Percentiles rank a stretch among this genome's conserved stretches.
These are phyloP conservation scores for Apium graveolens DNA, from an alignment of 129 eudicot genomes.

Conservation along the genomic window DNA sequence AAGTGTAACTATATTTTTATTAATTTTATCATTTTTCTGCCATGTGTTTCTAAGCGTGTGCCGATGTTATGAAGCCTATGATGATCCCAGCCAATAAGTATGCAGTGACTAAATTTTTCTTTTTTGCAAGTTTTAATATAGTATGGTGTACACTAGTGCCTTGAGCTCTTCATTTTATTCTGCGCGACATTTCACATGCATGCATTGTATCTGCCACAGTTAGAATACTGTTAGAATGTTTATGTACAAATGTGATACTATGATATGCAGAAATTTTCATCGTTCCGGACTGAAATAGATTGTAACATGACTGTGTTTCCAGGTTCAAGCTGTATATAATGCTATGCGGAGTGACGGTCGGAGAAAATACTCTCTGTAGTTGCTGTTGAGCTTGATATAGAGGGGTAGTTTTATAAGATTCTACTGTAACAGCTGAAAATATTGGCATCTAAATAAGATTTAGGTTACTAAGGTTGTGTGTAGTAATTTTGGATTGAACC, in stretches of 20 bases:
- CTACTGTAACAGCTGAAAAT: not conserved
- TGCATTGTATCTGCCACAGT: not conserved
- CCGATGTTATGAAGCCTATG: not conserved
- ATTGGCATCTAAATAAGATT: not conserved
- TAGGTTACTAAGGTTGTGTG: not conserved
- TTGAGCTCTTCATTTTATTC: not conserved
- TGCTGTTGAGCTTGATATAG: not conserved
- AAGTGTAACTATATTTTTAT: no score
- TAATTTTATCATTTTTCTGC: not conserved
- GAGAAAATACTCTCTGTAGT: conserved; percentile 70
- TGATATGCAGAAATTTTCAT: not conserved
- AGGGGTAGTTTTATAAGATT: not conserved
- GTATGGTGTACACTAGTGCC: not conserved
- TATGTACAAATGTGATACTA: not conserved
- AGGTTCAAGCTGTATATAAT: conserved; percentile 91
- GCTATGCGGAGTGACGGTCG: conserved; percentile 79
- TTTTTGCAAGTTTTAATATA: not conserved
- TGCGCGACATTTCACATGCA: not conserved
- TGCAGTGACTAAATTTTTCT: not conserved
- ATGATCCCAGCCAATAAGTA: not conserved
- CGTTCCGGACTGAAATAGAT: not conserved
- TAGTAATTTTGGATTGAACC: not conserved
- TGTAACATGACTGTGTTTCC: conserved; percentile 16
- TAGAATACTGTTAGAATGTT: not conserved
- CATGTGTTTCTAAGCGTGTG: not conserved